These are phyloP conservation scores for Phellopilus nigrolimitatus DNA, from an alignment of 1,284 basidiomycete genomes.

Conservation along the genomic window DNA sequence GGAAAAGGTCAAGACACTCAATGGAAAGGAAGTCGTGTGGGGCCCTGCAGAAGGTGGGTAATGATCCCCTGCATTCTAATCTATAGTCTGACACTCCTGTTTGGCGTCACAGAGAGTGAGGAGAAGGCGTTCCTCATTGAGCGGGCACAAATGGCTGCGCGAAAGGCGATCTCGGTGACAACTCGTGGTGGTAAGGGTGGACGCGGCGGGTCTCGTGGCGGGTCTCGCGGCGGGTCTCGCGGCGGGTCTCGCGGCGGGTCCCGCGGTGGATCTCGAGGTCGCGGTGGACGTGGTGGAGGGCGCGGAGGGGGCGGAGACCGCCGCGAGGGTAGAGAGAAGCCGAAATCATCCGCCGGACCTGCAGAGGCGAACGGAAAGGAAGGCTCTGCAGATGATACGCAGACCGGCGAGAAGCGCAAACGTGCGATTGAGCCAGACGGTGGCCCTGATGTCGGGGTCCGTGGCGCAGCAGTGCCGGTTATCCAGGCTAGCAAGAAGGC, in stretches of 20 bases:
- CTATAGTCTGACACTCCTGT: background rate
- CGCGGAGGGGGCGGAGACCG: constrained; percentile 28
- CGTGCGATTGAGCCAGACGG: constrained; percentile 71
- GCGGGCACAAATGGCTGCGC: constrained; percentile 63
- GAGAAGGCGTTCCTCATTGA: constrained; percentile 70
- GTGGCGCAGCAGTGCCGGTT: constrained; percentile 55
- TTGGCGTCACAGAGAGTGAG: constrained; percentile 40
- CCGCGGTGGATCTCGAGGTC: constrained; percentile 30
- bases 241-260: too few relatives aligned
- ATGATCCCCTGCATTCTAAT: constrained; percentile 6
- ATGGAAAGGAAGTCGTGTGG: constrained; percentile 60
- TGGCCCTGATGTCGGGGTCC: constrained; percentile 56
- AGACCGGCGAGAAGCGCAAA: constrained; percentile 66
- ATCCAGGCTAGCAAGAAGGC: constrained; percentile 55
- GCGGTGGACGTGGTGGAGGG: constrained; percentile 31
- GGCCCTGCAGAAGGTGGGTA: constrained; percentile 51
- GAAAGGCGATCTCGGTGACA: constrained; percentile 32
- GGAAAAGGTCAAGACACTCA: constrained; percentile 56
- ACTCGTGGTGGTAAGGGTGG: constrained; percentile 38
- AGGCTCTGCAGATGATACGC: constrained; percentile 25
- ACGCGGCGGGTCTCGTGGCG: constrained; percentile 40
- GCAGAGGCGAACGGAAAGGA: background rate
- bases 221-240: constrained; percentile 39
- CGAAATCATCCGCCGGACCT: background rate
- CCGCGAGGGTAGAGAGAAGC: constrained; percentile 22